A percentile compares a stretch with the other conserved stretches of the same genome.
These are phyloP conservation scores for Paraconiothyrium sp. DNA, from an alignment of 2,329 filamentous ascomycete species.

Conservation along the genomic window DNA sequence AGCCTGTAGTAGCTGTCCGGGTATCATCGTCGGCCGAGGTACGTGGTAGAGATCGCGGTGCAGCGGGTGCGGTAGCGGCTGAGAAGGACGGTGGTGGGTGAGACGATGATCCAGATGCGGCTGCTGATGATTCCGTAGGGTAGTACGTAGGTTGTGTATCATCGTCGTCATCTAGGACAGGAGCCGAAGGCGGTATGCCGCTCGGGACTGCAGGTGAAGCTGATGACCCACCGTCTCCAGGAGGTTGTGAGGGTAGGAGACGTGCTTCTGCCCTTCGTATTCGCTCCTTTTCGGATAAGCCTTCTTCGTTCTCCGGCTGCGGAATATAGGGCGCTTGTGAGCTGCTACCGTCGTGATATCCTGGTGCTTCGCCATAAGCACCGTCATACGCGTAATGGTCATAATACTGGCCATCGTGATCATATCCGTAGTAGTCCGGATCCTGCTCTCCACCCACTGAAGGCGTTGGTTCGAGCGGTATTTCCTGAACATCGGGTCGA, in stretches of 20 bases:
- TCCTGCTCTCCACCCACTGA: slow-evolving; percentile 23
- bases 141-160: slow-evolving; percentile 34
- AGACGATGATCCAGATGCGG: slow-evolving; percentile 34
- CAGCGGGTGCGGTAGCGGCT: slow-evolving; percentile 21
- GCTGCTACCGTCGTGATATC: slow-evolving; percentile 32
- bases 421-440: slow-evolving; percentile 31
- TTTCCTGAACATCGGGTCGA: slow-evolving; percentile 33
- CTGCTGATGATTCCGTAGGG: slow-evolving; percentile 30
- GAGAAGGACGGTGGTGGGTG: slow-evolving; percentile 41
- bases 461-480: slow-evolving; percentile 27
- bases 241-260: slow-evolving; percentile 82
- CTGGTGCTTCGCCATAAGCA: slow-evolving; percentile 41
- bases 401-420: slow-evolving; percentile 42
- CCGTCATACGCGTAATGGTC: slow-evolving; percentile 46
- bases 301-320: slow-evolving; percentile 68
- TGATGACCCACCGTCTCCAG: slow-evolving; percentile 57
- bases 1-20: slow-evolving; percentile 29
- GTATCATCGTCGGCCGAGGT: slow-evolving; percentile 28
- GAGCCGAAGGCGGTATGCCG: slow-evolving; percentile 47
- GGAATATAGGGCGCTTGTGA: slow-evolving; percentile 57
- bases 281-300: slow-evolving; percentile 82
- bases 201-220: slow-evolving; percentile 52
- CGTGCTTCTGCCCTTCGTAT: slow-evolving; percentile 79
- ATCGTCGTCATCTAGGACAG: slow-evolving; percentile 47
- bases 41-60: slow-evolving; percentile 27